Conservation (phyloP, 2,329 filamentous ascomycete genomes). For the Exserohilum turcica region DNA sequence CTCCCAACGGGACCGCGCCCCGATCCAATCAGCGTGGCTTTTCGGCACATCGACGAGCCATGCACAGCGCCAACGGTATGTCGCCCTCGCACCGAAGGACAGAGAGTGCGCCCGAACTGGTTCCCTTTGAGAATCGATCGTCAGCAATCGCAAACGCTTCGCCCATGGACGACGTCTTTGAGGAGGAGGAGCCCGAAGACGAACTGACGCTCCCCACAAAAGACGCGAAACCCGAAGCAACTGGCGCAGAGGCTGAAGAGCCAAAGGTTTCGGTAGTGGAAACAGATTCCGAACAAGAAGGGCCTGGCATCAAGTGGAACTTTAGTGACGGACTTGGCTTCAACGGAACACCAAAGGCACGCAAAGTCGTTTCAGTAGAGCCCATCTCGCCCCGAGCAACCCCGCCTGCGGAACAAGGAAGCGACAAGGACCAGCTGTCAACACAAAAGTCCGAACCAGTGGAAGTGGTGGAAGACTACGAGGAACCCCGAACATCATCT, state of each 20-base stretch:
- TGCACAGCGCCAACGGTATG: constrained; percentile 78
- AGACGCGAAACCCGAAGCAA: constrained; percentile 14
- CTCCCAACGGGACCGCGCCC: constrained; percentile 71
- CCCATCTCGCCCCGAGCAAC: constrained; percentile 35
- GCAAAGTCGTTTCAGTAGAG: constrained; percentile 20
- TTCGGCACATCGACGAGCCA: constrained; percentile 62
- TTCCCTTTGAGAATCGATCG: constrained; percentile 68
- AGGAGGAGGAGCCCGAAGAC: constrained; percentile 75
- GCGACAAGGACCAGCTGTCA: constrained; percentile 13
- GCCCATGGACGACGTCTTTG: constrained; percentile 85
- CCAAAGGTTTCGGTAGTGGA: constrained; percentile 55
- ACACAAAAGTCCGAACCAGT: constrained; percentile 41
- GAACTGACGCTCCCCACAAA: constrained; percentile 40
- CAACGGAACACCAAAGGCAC: constrained; percentile 25
- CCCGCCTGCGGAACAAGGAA: constrained; percentile 13
- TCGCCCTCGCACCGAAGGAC: constrained; percentile 78
- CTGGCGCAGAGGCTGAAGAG: constrained; percentile 42
- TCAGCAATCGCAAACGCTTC: constrained; percentile 63
- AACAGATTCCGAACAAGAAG: constrained; percentile 47
- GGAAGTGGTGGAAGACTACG: constrained; percentile 53
- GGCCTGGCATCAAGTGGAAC: constrained; percentile 52
- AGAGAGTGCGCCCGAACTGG: constrained; percentile 80
- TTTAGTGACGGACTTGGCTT: constrained; percentile 50
- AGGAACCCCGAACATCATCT: constrained; percentile 56
- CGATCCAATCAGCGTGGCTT: constrained; percentile 51